Base-by-base conservation (phyloP, 495 filamentous ascomycete genomes). In the Apodospora peruviana region DNA sequence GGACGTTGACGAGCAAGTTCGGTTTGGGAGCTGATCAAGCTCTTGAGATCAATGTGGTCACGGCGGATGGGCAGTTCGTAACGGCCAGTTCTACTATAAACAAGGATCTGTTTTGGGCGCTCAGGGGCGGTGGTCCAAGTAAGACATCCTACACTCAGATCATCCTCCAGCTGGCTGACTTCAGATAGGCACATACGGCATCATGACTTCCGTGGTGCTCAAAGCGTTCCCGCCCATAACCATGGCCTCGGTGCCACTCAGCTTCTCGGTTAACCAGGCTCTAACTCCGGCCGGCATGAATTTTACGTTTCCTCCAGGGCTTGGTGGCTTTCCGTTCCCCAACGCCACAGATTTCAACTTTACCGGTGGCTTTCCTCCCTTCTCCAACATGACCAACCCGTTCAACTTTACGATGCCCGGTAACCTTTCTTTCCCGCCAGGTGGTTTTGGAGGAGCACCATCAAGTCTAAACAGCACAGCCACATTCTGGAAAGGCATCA, bases 91-190 rank as follows among this genome's bases (percentile, higher is more conserved):
- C 71, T 11, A 47, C 65, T 5, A 66, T 64, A 18, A 69, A 85
- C 42, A 55, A 69, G 0, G 83, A 85, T 22, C 62, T 85, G 8
- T 86, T 81, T 67, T 85, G 71, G 72, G 83, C 83, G 4, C 61
- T 85, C 2, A 68, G 75, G 20, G 82, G 81, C 5, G 78, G 80
- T 3, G 82, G 80, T 2, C 74, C 68, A 8, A 74, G 78, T 74
- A 59, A 58, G 63, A 47, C n/a, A 7, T 3, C 25, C 8, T 19
- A 12, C 22, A 20, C 11, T 22, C 11, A 0, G 14, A 10, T 7
- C 43, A 5, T 24, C 25, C n/a, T 36, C 12, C 10, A 37, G 7
- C 22, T 7, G 7, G 17, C 17, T 12, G 18, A 22, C 0, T 22
- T 2, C 2, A 32, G 27, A 27, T 17, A 57, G 52, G 77, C 58